phyloP scores from a whole-genome alignment of 805 yeast genomes.

The Henningerozyma blattae region DNA sequence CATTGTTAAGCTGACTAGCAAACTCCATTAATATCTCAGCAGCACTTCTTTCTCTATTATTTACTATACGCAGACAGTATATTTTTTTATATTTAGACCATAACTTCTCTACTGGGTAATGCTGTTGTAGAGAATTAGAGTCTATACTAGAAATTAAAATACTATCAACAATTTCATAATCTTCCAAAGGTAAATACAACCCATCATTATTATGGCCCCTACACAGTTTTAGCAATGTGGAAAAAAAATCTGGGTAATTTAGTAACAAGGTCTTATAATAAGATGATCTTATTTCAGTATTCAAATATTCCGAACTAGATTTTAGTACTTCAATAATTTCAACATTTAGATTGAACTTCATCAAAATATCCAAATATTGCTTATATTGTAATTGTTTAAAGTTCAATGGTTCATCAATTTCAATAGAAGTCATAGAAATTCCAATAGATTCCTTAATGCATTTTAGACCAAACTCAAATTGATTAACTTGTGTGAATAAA shows the following conservation, averaged over 20 bases:
- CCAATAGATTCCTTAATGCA: constrained; percentile 20
- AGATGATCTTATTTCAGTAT: constrained; percentile 10
- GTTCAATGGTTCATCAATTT: constrained; percentile 7
- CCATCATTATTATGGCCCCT: constrained; percentile 1
- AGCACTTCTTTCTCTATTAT: constrained; percentile 19
- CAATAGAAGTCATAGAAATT: constrained; percentile 7
- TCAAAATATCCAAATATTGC: constrained; percentile 17
- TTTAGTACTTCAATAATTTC: constrained; percentile 23
- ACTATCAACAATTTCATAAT: constrained; percentile 16
- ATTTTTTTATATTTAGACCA: constrained; percentile 17
- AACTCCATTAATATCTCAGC: constrained; percentile 19
- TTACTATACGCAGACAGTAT: constrained; percentile 19
- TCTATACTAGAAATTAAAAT: constrained; percentile 9
- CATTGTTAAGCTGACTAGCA: constrained; percentile 4
- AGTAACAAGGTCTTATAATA: constrained; percentile 12
- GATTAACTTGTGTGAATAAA: constrained; percentile 12
- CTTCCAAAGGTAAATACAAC: constrained; percentile 12
- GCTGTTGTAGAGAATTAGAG: no score
- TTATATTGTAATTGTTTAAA: constrained; percentile 13
- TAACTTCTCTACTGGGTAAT: no score
- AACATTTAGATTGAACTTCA: constrained; percentile 14
- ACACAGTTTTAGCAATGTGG: constrained; percentile 14
- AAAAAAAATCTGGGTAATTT: constrained; percentile 12
- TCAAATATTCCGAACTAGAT: constrained; percentile 15
- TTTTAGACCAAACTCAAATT: constrained; percentile 14